Evolutionary conservation across 371 early-diverging fungal species (phyloP).

Genomic region (Batkoa obscura): DNA sequence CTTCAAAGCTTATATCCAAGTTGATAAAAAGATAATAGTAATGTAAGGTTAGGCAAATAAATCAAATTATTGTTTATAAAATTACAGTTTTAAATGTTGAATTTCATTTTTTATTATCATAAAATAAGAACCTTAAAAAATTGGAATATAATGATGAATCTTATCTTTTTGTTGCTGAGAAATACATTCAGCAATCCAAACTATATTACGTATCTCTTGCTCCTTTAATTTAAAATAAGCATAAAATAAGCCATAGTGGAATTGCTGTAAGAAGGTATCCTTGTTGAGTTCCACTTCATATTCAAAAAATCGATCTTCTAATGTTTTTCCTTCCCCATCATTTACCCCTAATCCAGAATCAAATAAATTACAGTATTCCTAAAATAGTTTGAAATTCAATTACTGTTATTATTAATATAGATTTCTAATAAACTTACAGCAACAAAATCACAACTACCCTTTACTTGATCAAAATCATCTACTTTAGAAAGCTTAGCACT

Average conservation of each 20-base stretch:
- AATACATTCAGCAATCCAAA: constrained; percentile 99
- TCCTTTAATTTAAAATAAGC: constrained; percentile 95
- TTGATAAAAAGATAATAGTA: too few species aligned
- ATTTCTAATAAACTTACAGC: constrained; percentile 24
- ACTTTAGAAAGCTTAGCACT: constrained; percentile 58
- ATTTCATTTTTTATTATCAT: too few species aligned
- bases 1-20: too few species aligned
- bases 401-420: neutral
- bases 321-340: constrained; percentile 24
- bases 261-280: constrained; percentile 86
- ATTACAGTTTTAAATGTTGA: too few species aligned
- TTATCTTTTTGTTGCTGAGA: constrained; percentile 90
- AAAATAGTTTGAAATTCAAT: neutral
- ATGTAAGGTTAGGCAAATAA: too few species aligned
- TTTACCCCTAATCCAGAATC: constrained; percentile 16
- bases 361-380: constrained; percentile 63
- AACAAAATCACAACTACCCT: constrained; percentile 59
- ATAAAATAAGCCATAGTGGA: constrained; percentile 93
- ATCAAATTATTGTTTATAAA: too few species aligned
- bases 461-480: constrained; percentile 90
- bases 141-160: constrained; percentile 81
- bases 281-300: constrained; percentile 86
- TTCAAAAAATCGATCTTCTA: constrained; percentile 92
- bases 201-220: constrained; percentile 97
- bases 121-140: constrained; percentile 28